Percentiles rank a stretch among this genome's conserved stretches.
Conservation (phyloP, 202 grass and related monocot species). For the Cymbopogon flexuosus region DNA sequence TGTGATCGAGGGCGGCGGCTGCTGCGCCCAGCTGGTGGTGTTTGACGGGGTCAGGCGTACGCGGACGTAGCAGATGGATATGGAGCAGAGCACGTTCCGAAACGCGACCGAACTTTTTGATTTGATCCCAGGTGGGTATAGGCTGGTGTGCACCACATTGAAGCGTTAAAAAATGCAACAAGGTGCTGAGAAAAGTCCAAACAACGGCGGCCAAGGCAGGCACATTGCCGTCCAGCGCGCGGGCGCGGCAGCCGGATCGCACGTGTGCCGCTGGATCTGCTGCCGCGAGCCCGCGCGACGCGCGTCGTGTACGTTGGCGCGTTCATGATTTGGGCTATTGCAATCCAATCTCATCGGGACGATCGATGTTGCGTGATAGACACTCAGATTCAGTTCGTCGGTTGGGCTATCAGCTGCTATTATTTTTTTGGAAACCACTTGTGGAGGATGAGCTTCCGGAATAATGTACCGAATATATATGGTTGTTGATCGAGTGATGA, state of each 20-base stretch:
- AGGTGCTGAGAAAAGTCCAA: neutral
- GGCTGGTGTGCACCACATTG: neutral
- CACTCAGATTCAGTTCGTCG: neutral
- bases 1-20: neutral
- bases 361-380: neutral
- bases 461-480: neutral
- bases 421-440: neutral
- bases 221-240: neutral
- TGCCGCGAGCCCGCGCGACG: neutral
- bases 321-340: neutral
- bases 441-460: neutral
- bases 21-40: neutral
- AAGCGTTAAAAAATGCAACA: neutral
- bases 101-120: neutral
- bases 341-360: neutral
- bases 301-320: neutral
- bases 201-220: neutral
- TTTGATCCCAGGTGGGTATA: neutral
- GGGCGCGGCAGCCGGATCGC: neutral
- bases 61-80: neutral
- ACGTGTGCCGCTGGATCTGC: neutral
- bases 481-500: neutral
- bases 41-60: conserved; percentile 32
- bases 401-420: neutral
- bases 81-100: neutral